Conservation (phyloP, 1,139 yeast genomes). For the Debaryomyces sp. region DNA sequence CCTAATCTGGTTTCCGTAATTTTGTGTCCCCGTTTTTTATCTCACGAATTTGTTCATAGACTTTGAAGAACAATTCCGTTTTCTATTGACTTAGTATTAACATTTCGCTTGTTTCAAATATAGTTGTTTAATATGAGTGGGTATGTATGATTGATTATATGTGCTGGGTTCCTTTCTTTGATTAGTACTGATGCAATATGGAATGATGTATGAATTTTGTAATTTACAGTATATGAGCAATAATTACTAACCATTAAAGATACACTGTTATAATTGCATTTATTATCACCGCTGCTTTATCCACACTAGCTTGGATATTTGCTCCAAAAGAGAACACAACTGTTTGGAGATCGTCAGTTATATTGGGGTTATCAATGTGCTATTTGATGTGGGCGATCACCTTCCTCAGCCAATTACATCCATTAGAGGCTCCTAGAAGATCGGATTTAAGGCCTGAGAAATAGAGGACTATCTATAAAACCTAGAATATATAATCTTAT, state of each 20-base stretch:
- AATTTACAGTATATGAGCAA: not conserved
- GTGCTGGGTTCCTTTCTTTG: not conserved
- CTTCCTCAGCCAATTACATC: conserved; percentile 76
- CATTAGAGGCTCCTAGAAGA: conserved; percentile 79
- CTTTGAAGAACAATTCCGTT: not conserved
- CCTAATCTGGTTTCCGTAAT: not conserved
- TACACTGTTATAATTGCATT: conserved; percentile 75
- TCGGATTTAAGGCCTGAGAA: conserved; percentile 77
- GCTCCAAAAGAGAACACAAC: conserved; percentile 63
- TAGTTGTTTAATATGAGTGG: conserved; percentile 25
- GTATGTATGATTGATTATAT: conserved; percentile 21
- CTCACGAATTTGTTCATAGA: not conserved
- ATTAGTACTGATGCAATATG: not conserved
- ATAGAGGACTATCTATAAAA: not conserved
- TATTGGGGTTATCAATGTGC: conserved; percentile 82
- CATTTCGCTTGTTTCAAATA: not conserved
- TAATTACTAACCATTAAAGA: conserved; percentile 33
- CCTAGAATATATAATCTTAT: not conserved
- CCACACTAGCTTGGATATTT: conserved; percentile 64
- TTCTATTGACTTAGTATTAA: not conserved
- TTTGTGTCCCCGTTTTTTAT: conserved; percentile 6
- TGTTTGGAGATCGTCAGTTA: conserved; percentile 91
- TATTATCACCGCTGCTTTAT: conserved; percentile 57
- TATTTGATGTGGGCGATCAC: conserved; percentile 96
- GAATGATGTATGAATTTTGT: not conserved